phyloP scores from a whole-genome alignment of 495 filamentous ascomycete species.

The Tuber melanosporum region DNA sequence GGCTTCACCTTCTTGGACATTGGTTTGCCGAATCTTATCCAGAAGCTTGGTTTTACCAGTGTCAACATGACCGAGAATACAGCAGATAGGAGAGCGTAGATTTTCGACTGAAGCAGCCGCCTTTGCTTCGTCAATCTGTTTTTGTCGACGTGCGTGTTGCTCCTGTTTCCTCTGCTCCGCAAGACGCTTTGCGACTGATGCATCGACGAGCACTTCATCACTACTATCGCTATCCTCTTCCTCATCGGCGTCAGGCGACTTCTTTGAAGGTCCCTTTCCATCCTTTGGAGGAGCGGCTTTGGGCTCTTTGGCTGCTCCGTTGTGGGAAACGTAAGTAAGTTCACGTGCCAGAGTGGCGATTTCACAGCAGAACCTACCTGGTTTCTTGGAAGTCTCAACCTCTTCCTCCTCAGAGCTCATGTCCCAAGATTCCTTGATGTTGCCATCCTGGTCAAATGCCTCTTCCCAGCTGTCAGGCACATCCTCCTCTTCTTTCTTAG shows the following conservation, averaged over 20 bases:
- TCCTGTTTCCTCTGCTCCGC: constrained; percentile 74
- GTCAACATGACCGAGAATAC: constrained; percentile 99
- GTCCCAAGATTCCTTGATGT: constrained; percentile 94
- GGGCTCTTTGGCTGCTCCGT: constrained; percentile 14
- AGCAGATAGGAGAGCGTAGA: constrained; percentile 95
- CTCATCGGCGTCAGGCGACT: constrained; percentile 62
- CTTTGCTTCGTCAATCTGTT: constrained; percentile 82
- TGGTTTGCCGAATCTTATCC: constrained; percentile 97
- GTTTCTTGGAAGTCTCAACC: constrained; percentile 46
- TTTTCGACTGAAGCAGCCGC: constrained; percentile 89
- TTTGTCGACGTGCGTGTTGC: constrained; percentile 79
- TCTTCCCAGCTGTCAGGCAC: constrained; percentile 82
- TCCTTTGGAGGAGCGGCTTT: constrained; percentile 36
- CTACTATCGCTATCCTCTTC: constrained; percentile 87
- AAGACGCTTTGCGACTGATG: constrained; percentile 59
- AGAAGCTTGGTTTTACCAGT: constrained; percentile 98
- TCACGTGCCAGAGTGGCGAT: not conserved
- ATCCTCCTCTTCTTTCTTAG: constrained; percentile 49
- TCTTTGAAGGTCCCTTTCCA: constrained; percentile 36
- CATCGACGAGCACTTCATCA: constrained; percentile 59
- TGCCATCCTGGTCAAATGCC: constrained; percentile 67
- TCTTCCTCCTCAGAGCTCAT: constrained; percentile 74
- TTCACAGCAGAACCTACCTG: constrained; percentile 27
- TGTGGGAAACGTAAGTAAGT: constrained; percentile 8
- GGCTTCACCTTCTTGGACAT: constrained; percentile 98